These are phyloP conservation scores for Neonectria punicea DNA, from an alignment of 2,329 filamentous ascomycete species.

Conservation along the genomic window DNA sequence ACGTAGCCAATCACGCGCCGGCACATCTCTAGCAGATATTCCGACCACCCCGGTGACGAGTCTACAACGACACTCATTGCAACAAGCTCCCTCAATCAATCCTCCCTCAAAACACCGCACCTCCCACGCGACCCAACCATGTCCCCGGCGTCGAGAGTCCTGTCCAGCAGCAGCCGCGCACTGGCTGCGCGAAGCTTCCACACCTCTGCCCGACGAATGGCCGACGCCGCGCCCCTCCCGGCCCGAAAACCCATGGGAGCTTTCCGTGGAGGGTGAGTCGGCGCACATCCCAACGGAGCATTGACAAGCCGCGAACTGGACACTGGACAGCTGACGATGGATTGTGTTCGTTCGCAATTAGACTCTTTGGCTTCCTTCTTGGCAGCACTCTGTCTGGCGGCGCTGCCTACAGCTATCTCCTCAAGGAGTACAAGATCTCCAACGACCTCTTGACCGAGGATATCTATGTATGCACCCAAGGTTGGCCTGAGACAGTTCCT, in stretches of 20 bases:
- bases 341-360: conserved; percentile 49
- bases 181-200: conserved; percentile 57
- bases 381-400: conserved; percentile 83
- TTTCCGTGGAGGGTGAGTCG: conserved; percentile 69
- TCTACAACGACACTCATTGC: conserved; percentile 35
- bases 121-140: conserved; percentile 47
- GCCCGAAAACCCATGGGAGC: conserved; percentile 68
- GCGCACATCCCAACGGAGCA: conserved; percentile 1
- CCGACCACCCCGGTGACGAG: conserved; percentile 40
- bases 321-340: conserved; percentile 19
- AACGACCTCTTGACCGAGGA: conserved; percentile 95
- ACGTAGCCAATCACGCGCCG: conserved; percentile 42
- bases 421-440: conserved; percentile 92
- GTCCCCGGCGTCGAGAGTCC: conserved; percentile 55
- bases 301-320: conserved; percentile 5
- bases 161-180: conserved; percentile 54
- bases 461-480: conserved; percentile 80
- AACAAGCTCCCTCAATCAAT: conserved; percentile 27
- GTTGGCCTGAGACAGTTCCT: not conserved
- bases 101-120: conserved; percentile 32
- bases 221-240: conserved; percentile 60
- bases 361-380: conserved; percentile 90
- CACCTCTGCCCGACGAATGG: conserved; percentile 60
- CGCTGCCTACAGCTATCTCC: conserved; percentile 89
- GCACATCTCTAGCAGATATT: conserved; percentile 38